These are phyloP conservation scores for Arabidopsis hybrid DNA, from an alignment of 441 rosid genomes.

Conservation along the genomic window DNA sequence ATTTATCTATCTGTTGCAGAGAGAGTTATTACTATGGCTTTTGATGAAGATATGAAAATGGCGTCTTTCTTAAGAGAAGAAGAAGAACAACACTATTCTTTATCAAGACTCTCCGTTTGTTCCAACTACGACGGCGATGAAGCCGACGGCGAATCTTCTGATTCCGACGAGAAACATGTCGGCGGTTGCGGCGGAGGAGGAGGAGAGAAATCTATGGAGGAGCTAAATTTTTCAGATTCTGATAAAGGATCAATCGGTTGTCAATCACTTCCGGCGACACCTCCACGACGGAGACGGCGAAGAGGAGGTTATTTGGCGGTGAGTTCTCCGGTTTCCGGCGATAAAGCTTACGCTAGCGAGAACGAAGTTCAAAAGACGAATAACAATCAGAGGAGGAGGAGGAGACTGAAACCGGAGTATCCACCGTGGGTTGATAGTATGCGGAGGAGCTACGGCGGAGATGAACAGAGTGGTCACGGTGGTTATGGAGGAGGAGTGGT, in stretches of 20 bases:
- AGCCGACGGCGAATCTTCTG: slow-evolving; percentile 74
- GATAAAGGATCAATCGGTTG: slow-evolving; percentile 53
- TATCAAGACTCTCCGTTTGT: slow-evolving; percentile 80
- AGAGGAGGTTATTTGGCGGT: neutral
- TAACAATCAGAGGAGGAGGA: slow-evolving; percentile 47
- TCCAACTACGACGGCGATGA: slow-evolving; percentile 54
- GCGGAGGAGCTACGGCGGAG: slow-evolving; percentile 56
- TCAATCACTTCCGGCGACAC: slow-evolving; percentile 73
- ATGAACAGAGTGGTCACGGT: slow-evolving; percentile 49
- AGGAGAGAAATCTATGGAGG: slow-evolving; percentile 30
- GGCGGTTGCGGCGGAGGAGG: slow-evolving; percentile 10
- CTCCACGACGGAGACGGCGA: slow-evolving; percentile 39
- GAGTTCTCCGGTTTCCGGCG: slow-evolving; percentile 31
- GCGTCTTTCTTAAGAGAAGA: slow-evolving; percentile 48
- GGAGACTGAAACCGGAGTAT: slow-evolving; percentile 40
- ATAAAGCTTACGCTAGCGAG: slow-evolving; percentile 78
- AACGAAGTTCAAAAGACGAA: slow-evolving; percentile 52
- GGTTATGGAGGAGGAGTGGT: slow-evolving; percentile 50
- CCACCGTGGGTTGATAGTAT: slow-evolving; percentile 49
- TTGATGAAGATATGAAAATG: slow-evolving; percentile 53
- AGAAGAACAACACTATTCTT: slow-evolving; percentile 50
- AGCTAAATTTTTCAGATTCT: slow-evolving; percentile 59
- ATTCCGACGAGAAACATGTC: slow-evolving; percentile 39
- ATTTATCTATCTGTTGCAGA: slow-evolving; percentile 4
- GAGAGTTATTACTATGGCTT: slow-evolving; percentile 50